These are phyloP conservation scores for Penicillium antarcticum DNA, from an alignment of 495 filamentous ascomycete genomes.

Conservation along the genomic window DNA sequence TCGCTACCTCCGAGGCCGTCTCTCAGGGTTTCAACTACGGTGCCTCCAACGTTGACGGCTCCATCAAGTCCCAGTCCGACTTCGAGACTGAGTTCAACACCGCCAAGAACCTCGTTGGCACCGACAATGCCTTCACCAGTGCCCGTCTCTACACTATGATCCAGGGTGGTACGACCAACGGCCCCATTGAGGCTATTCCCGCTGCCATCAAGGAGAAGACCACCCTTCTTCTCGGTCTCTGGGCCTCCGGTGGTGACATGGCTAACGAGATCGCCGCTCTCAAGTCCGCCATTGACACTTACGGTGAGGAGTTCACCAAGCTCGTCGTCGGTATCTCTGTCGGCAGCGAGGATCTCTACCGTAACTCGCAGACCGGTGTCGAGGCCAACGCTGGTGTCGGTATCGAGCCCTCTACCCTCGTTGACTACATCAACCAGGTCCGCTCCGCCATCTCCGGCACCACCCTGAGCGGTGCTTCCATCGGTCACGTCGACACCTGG, in stretches of 20 bases:
- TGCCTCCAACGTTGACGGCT: slow-evolving; percentile 57
- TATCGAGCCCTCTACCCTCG: slow-evolving; percentile 54
- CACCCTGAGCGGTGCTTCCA: slow-evolving; percentile 45
- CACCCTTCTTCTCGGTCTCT: slow-evolving; percentile 71
- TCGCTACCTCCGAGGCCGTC: slow-evolving; percentile 45
- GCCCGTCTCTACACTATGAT: slow-evolving; percentile 66
- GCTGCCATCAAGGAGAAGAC: slow-evolving; percentile 74
- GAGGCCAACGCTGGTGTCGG: slow-evolving; percentile 53
- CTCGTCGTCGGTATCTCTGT: slow-evolving; percentile 84
- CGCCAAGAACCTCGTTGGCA: slow-evolving; percentile 65
- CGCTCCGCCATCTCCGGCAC: slow-evolving; percentile 58
- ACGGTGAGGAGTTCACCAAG: slow-evolving; percentile 58
- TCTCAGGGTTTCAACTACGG: slow-evolving; percentile 85
- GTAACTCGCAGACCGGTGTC: slow-evolving; percentile 59
- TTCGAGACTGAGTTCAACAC: slow-evolving; percentile 68
- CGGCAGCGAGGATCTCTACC: slow-evolving; percentile 88
- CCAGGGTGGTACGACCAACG: slow-evolving; percentile 56
- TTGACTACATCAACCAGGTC: slow-evolving; percentile 63
- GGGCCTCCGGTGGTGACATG: slow-evolving; percentile 70
- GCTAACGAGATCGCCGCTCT: slow-evolving; percentile 68
- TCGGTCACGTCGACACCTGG: slow-evolving; percentile 95
- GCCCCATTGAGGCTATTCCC: slow-evolving; percentile 66
- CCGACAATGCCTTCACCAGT: slow-evolving; percentile 67
- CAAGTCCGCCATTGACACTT: slow-evolving; percentile 56
- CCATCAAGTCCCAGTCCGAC: slow-evolving; percentile 59